Base-by-base conservation (phyloP, 345 rosid species). In the Hibiscus tridactylites region DNA sequence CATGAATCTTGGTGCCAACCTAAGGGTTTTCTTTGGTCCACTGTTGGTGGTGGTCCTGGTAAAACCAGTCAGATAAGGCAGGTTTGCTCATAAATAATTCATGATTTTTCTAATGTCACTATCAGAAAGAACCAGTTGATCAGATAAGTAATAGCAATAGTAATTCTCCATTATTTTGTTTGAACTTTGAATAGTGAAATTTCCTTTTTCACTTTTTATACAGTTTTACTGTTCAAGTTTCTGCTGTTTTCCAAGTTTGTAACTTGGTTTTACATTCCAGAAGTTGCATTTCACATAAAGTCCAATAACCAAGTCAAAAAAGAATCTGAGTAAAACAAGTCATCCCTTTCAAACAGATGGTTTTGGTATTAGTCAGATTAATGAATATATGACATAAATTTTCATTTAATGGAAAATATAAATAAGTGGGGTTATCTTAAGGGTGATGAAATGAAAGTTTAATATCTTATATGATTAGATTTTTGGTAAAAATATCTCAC, bases 401-500 rank as follows among this genome's bases (percentile, higher is more conserved):
- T 53, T 17, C 58, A 53, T 53, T 53, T 53, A n/a, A 7, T n/a
- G 58, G 26, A 21, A 21, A 53, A 24, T 53, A 53, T 17, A 17
- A 53, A 3, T 53, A 5, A 42, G 47, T 42, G 58, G 24, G 21
- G 9, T 21, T 67, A 39, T 21, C 26, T 13, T 39, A 47, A 5
- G 39, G 69, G 37, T 64, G 62, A 29, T 9, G 6, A 26, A 16
- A 71, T 46, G 12, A 47, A 74, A 31, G 62, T 28, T 78, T 77
- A 75, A 39, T 46, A 61, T 61, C 68, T 71, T 6, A 52, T 15
- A 24, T 6, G 52, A 49, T 65, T 75, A 28, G 79, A 49, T 52
- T 65, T 11, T 73, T 68, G 76, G 71, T 74, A 62, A 77, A 77
- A 21, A 69, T 31, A 39, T 56, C 62, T 31, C 26, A 57, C 54